Conservation (phyloP, 2,329 filamentous ascomycete species). For the Talaromyces sp. region DNA sequence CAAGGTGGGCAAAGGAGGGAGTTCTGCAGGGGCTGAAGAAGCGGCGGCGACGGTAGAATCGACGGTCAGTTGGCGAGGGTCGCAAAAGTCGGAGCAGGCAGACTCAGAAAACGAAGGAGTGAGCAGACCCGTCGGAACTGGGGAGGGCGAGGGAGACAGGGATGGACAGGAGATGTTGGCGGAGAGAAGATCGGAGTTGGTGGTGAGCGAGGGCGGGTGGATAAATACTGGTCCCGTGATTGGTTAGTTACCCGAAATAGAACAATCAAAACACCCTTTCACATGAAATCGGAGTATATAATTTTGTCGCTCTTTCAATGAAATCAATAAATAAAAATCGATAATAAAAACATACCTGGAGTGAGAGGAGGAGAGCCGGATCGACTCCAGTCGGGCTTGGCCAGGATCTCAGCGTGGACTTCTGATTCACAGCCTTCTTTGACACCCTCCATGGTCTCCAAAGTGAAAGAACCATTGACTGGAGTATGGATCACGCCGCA, state of each 20-base stretch:
- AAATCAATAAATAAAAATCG: constrained; percentile 8
- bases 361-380: constrained; percentile 82
- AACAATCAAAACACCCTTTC: constrained; percentile 11
- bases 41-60: constrained; percentile 46
- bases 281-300: not conserved
- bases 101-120: constrained; percentile 66
- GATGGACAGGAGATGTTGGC: constrained; percentile 71
- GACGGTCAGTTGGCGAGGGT: constrained; percentile 85
- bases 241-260: constrained; percentile 27
- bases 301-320: not conserved
- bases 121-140: constrained; percentile 68
- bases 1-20: constrained; percentile 58
- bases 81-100: constrained; percentile 79
- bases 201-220: constrained; percentile 64
- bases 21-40: constrained; percentile 54
- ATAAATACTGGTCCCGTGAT: constrained; percentile 57
- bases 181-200: constrained; percentile 68
- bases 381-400: constrained; percentile 72
- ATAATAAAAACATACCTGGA: constrained; percentile 66
- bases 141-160: constrained; percentile 81
- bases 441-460: constrained; percentile 64
- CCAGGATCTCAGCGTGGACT: constrained; percentile 68
- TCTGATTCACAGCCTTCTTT: constrained; percentile 73
- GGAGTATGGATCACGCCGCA: constrained; percentile 79
- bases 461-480: constrained; percentile 74